Base-by-base conservation (phyloP, 331 rosid species). In the Acacia concinna region DNA sequence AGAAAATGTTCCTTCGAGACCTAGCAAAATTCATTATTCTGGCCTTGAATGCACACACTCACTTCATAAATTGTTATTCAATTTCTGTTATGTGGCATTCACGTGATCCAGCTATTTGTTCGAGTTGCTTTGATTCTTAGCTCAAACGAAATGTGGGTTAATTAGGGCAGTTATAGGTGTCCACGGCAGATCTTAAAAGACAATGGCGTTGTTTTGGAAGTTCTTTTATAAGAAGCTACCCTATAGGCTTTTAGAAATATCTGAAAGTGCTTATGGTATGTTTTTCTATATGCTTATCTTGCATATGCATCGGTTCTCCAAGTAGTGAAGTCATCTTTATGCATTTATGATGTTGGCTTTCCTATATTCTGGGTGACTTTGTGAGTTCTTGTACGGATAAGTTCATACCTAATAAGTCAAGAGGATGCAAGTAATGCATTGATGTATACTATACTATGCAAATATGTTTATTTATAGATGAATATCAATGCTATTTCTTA, bases 141-240 rank as follows among this genome's bases (percentile, higher is more conserved):
- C 79, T 82, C 9, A 27, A 68, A 56, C 30, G 79, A 77, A 87
- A 84, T 91, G 91, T 79, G 83, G 68, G 79, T 75, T 81, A 35
- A 71, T 83, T 87, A 62, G 74, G 81, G 85, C 70, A 51, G 47
- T 82, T 69, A 3, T 80, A 74, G 78, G 85, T 41, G 78, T 25
- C 83, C 75, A 62, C 60, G 78, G 32, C 73, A 86, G 90, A 89
- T 91, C 93, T 89, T 86, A 32, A 56, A 73, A 73, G 60, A 72
- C 82, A 81, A 96, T 96, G 97, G 97, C 97, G 68, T 80, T 96
- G 81, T 93, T 96, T 64, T 82, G 97, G 28, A 93, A 93, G 89
- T 91, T 96, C 90, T 93, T 96, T 66, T 93, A 87, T 68, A 88
- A 92, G 89, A 96, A 96, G 86, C 99, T 98, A 8, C 99, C 99